These are phyloP conservation scores for Phytopythium delawarense DNA, from an alignment of 352 stramenopile genomes.

Conservation along the genomic window DNA sequence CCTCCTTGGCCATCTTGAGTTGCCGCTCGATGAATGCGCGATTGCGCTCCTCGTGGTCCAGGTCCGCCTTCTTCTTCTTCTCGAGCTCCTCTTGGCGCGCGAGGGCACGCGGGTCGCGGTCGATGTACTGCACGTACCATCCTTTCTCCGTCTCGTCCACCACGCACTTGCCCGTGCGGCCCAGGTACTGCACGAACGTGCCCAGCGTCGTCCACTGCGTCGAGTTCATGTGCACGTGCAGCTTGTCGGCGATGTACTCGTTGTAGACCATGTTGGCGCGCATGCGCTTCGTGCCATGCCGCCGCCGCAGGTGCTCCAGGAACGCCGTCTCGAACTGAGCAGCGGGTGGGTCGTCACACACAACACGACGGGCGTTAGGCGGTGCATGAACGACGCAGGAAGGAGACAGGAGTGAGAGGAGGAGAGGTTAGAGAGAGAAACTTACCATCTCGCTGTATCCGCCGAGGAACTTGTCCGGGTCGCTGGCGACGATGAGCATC, in stretches of 20 bases:
- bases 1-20: conserved; percentile 57
- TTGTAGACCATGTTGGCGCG: conserved; percentile 98
- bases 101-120: conserved; percentile 90
- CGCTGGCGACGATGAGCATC: conserved; percentile 97
- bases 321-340: conserved; percentile 94
- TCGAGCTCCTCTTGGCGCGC: conserved; percentile 84
- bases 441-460: conserved; percentile 76
- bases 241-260: conserved; percentile 98
- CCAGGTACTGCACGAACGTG: conserved; percentile 98
- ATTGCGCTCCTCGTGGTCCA: conserved; percentile 89
- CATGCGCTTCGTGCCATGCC: conserved; percentile 96
- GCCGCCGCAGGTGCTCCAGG: conserved; percentile 91
- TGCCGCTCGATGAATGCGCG: conserved; percentile 70
- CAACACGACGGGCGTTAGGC: neutral
- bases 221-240: conserved; percentile 99
- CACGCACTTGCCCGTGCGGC: conserved; percentile 94
- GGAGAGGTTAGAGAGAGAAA: neutral
- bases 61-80: conserved; percentile 84
- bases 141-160: conserved; percentile 99
- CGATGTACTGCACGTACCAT: conserved; percentile 97
- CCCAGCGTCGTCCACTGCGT: conserved; percentile 97
- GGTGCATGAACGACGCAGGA: neutral
- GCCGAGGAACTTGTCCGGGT: conserved; percentile 93
- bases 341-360: neutral
- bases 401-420: neutral